Percentiles rank a stretch among this genome's conserved stretches.
These are phyloP conservation scores for Calonectria leucothoes DNA, from an alignment of 2,329 filamentous ascomycete genomes.

Conservation along the genomic window DNA sequence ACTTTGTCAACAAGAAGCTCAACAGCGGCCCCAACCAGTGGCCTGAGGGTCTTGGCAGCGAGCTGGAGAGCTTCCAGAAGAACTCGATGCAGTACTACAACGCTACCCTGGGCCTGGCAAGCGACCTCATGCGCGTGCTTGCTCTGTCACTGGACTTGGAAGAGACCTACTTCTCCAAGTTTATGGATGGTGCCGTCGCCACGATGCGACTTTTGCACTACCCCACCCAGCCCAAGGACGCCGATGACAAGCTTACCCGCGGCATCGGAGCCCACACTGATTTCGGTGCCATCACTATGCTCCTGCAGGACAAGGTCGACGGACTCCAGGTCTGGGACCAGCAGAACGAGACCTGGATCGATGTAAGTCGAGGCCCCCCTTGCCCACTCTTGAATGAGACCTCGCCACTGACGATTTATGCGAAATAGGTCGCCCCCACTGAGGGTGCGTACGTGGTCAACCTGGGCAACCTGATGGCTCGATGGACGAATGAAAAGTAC, in stretches of 20 bases:
- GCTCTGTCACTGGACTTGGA: constrained; percentile 55
- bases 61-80: constrained; percentile 48
- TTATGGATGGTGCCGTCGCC: constrained; percentile 56
- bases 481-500: constrained; percentile 65
- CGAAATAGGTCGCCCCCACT: constrained; percentile 52
- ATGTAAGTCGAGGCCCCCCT: constrained; percentile 35
- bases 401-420: not conserved
- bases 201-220: constrained; percentile 62
- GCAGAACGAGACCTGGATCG: constrained; percentile 56
- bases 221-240: constrained; percentile 53
- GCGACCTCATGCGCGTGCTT: constrained; percentile 54
- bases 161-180: constrained; percentile 55
- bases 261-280: constrained; percentile 64
- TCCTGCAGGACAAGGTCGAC: constrained; percentile 62
- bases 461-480: constrained; percentile 60
- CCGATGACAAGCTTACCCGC: constrained; percentile 47
- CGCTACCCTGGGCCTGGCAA: constrained; percentile 52
- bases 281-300: constrained; percentile 67
- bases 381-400: not conserved
- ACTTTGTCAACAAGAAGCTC: constrained; percentile 54
- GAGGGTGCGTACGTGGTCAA: constrained; percentile 63
- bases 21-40: constrained; percentile 57
- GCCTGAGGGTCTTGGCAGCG: constrained; percentile 50
- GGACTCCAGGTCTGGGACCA: constrained; percentile 64
- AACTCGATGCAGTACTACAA: constrained; percentile 54